phyloP scores from a whole-genome alignment of 495 filamentous ascomycete genomes.

The Clohesyomyces aquaticus region DNA sequence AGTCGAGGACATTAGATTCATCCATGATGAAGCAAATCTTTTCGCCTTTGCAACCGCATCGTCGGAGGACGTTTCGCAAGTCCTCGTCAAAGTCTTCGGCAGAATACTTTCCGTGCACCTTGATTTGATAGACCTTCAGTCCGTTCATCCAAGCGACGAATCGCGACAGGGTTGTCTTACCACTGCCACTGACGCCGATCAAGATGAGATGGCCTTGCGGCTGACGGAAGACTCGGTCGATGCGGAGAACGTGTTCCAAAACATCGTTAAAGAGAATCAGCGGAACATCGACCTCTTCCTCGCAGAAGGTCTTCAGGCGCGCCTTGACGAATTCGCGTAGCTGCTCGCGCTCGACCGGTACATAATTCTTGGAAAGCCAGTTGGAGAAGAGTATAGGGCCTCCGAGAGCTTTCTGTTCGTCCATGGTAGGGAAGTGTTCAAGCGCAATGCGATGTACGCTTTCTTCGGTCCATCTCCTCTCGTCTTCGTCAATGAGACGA shows the following conservation, averaged over 20 bases:
- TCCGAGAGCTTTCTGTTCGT: constrained; percentile 84
- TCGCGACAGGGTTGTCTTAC: constrained; percentile 95
- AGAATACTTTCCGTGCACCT: constrained; percentile 98
- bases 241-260: constrained; percentile 93
- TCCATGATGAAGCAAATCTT: constrained; percentile 99
- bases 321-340: constrained; percentile 97
- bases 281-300: constrained; percentile 98
- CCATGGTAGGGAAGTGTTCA: constrained; percentile 90
- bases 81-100: constrained; percentile 99
- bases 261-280: constrained; percentile 98
- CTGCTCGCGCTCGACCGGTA: constrained; percentile 91
- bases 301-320: constrained; percentile 95
- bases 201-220: constrained; percentile 97
- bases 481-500: constrained; percentile 89
- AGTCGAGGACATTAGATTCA: constrained; percentile 97
- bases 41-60: constrained; percentile 95
- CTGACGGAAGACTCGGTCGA: constrained; percentile 97
- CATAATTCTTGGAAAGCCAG: constrained; percentile 99
- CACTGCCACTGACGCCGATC: constrained; percentile 96
- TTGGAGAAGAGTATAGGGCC: constrained; percentile 97
- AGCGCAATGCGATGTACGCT: constrained; percentile 80
- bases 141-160: constrained; percentile 99
- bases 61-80: constrained; percentile 85
- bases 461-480: constrained; percentile 92
- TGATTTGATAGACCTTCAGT: constrained; percentile 98